Evolutionary conservation across 1,284 basidiomycete genomes (phyloP).

Genomic region (Irpex sp.): DNA sequence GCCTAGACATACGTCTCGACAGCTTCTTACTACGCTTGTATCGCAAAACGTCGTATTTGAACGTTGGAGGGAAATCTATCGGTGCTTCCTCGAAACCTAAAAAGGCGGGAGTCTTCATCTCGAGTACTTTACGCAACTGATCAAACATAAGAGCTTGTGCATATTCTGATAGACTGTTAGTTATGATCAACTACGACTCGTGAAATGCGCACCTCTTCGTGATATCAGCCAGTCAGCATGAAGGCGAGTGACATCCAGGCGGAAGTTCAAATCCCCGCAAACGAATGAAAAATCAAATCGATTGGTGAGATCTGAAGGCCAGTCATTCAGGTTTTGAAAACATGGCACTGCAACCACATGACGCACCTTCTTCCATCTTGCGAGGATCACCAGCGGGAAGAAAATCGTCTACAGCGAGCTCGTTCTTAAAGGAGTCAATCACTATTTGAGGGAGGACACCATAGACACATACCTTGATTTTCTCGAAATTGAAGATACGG

Average conservation of each 20-base stretch:
- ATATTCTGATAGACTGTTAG: slow-evolving; percentile 45
- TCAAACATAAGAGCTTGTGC: slow-evolving; percentile 76
- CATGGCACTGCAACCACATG: slow-evolving; percentile 2
- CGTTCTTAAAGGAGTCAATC: slow-evolving; percentile 38
- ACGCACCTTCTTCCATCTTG: slow-evolving; percentile 58
- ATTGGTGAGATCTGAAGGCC: slow-evolving; percentile 66
- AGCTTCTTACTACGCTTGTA: slow-evolving; percentile 43
- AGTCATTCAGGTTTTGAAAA: neutral
- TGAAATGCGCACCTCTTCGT: slow-evolving; percentile 24
- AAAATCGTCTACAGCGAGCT: slow-evolving; percentile 65
- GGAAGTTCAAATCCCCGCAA: slow-evolving; percentile 80
- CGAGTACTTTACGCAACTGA: slow-evolving; percentile 73
- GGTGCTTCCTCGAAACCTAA: slow-evolving; percentile 68
- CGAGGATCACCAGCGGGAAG: slow-evolving; percentile 60
- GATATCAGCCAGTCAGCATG: slow-evolving; percentile 67
- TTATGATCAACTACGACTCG: neutral
- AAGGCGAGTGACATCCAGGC: slow-evolving; percentile 67
- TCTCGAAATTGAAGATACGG: slow-evolving; percentile 66
- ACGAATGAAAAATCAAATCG: slow-evolving; percentile 82
- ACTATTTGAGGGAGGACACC: neutral
- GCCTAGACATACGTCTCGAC: slow-evolving; percentile 7
- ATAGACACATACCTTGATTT: slow-evolving; percentile 58
- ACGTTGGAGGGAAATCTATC: slow-evolving; percentile 78
- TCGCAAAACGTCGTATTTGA: slow-evolving; percentile 77
- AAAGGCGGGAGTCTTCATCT: slow-evolving; percentile 47